Percentiles rank a stretch among this genome's conserved stretches.
These are phyloP conservation scores for Cladorrhinum samala DNA, from an alignment of 495 filamentous ascomycete species.

Conservation along the genomic window DNA sequence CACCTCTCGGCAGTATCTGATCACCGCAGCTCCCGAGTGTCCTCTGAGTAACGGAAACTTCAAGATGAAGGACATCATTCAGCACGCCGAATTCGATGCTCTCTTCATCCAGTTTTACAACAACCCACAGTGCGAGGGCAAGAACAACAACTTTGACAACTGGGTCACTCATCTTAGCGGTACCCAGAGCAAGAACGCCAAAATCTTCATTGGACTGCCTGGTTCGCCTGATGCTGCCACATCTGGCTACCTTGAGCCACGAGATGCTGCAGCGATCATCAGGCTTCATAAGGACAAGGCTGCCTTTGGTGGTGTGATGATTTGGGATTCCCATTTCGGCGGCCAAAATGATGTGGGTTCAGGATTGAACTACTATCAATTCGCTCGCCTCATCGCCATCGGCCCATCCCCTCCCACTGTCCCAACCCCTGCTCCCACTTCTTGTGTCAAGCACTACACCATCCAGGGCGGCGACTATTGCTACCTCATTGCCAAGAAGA, in stretches of 20 bases:
- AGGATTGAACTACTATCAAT: constrained; percentile 27
- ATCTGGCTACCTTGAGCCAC: constrained; percentile 28
- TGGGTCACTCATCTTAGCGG: constrained; percentile 54
- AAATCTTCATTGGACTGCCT: constrained; percentile 59
- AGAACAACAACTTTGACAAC: constrained; percentile 50
- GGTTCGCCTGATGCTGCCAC: constrained; percentile 34
- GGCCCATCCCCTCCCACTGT: constrained; percentile 10
- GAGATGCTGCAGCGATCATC: constrained; percentile 19
- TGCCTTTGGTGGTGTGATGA: constrained; percentile 37
- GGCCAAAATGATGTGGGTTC: constrained; percentile 12
- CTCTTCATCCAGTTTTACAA: constrained; percentile 73
- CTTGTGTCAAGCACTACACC: constrained; percentile 12
- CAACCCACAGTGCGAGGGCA: constrained; percentile 54
- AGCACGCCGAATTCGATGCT: constrained; percentile 50
- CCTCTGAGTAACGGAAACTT: constrained; percentile 47
- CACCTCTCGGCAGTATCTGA: constrained; percentile 35
- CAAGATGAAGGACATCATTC: constrained; percentile 48
- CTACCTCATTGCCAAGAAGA: constrained; percentile 8
- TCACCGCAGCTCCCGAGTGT: constrained; percentile 65
- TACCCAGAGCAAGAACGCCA: constrained; percentile 51
- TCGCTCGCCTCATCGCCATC: constrained; percentile 19
- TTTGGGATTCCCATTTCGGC: constrained; percentile 36
- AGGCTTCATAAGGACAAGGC: constrained; percentile 26
- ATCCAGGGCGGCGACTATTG: constrained; percentile 14
- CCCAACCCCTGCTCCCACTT: constrained; percentile 4